These are phyloP conservation scores for Ashbya aceris DNA, from an alignment of 1,139 yeast species.

Conservation along the genomic window DNA sequence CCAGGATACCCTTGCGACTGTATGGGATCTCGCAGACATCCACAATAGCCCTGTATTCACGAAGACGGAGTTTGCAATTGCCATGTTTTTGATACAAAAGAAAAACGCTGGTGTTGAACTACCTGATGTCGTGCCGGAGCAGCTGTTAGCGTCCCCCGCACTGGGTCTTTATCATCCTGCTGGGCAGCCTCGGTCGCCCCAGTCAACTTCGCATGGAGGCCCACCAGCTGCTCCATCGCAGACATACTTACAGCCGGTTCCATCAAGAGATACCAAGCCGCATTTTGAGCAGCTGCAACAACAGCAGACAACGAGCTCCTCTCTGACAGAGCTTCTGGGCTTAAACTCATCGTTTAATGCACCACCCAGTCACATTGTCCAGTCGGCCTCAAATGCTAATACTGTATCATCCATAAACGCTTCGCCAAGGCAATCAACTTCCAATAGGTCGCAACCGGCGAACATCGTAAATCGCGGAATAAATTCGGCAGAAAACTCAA, in stretches of 20 bases:
- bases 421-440: neutral
- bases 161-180: slow-evolving; percentile 19
- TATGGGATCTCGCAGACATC: slow-evolving; percentile 93
- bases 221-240: slow-evolving; percentile 9
- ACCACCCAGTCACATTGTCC: slow-evolving; percentile 12
- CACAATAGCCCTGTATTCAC: slow-evolving; percentile 80
- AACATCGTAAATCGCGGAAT: neutral
- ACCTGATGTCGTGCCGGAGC: slow-evolving; percentile 60
- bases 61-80: slow-evolving; percentile 78
- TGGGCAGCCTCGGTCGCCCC: slow-evolving; percentile 17
- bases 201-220: slow-evolving; percentile 10
- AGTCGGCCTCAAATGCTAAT: slow-evolving; percentile 14
- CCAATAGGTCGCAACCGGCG: neutral
- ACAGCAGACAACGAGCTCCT: slow-evolving; percentile 37
- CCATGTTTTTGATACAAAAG: slow-evolving; percentile 86
- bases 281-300: slow-evolving; percentile 18
- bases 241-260: slow-evolving; percentile 22
- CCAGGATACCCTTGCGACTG: slow-evolving; percentile 76
- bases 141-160: slow-evolving; percentile 35
- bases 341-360: slow-evolving; percentile 40
- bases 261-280: slow-evolving; percentile 32
- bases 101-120: slow-evolving; percentile 66
- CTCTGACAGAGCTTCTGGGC: slow-evolving; percentile 60
- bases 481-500: neutral
- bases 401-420: slow-evolving; percentile 23